phyloP scores from a whole-genome alignment of 139 green algal species.

The Auxenochlorella pyrenoidosa region DNA sequence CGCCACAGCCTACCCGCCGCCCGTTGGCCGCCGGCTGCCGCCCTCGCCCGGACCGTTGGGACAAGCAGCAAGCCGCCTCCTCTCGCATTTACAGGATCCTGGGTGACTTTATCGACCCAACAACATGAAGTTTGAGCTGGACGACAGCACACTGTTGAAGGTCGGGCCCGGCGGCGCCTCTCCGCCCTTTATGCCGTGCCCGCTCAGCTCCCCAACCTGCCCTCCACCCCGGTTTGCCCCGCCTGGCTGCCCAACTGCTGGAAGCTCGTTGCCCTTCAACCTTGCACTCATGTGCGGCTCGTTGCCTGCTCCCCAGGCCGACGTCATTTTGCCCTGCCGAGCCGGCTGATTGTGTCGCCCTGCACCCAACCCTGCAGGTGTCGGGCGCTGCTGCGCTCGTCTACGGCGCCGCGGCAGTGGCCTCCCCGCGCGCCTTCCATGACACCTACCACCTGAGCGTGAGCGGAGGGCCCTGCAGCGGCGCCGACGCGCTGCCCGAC shows the following conservation, averaged over 20 bases:
- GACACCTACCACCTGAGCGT: slow-evolving; percentile 14
- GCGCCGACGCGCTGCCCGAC: neutral
- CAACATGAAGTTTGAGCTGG: slow-evolving; percentile 14
- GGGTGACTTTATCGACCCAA: too few relatives aligned
- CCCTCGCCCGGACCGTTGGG: too few relatives aligned
- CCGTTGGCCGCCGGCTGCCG: too few relatives aligned
- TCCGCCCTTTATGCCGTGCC: neutral
- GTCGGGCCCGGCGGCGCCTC: neutral
- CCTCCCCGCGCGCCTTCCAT: neutral
- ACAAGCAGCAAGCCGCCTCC: too few relatives aligned
- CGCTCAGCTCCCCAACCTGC: neutral
- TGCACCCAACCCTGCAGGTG: neutral
- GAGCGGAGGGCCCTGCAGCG: neutral
- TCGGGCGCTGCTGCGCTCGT: neutral
- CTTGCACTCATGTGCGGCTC: too few relatives aligned
- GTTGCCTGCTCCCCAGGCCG: too few relatives aligned
- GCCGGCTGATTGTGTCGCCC: too few relatives aligned
- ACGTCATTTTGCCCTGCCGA: neutral
- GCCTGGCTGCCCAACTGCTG: too few relatives aligned
- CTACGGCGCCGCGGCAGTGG: neutral
- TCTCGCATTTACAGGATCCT: too few relatives aligned
- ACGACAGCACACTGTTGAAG: slow-evolving; percentile 10
- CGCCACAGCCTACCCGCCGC: neutral
- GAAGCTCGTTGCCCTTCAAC: too few relatives aligned
- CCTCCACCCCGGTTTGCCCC: neutral